Conservation (phyloP, 371 early-diverging fungal species). For the Mortierella sp. region DNA sequence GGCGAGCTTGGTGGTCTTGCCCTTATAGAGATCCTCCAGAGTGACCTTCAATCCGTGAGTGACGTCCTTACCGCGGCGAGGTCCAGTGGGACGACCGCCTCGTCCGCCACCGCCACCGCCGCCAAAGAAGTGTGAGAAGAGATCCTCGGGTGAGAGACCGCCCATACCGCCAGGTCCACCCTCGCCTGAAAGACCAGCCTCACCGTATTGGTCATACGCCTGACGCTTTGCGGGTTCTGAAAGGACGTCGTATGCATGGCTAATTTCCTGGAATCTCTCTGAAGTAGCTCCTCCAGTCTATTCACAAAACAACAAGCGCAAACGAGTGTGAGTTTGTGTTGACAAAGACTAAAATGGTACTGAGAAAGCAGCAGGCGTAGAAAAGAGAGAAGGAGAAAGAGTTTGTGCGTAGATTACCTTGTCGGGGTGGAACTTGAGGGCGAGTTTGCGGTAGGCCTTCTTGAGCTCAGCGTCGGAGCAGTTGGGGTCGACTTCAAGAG, state of each 20-base stretch:
- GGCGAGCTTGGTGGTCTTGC: slow-evolving; percentile 90
- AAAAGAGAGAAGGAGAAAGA: background rate
- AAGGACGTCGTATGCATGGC: slow-evolving; percentile 95
- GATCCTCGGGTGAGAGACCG: slow-evolving; percentile 76
- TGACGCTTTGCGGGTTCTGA: slow-evolving; percentile 86
- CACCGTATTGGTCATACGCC: slow-evolving; percentile 87
- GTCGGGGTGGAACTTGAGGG: slow-evolving; percentile 98
- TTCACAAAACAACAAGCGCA: background rate
- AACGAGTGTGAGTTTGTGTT: background rate
- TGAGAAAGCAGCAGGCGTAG: slow-evolving; percentile 27
- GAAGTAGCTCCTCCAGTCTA: slow-evolving; percentile 71
- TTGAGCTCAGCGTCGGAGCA: slow-evolving; percentile 92
- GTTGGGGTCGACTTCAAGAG: slow-evolving; percentile 85
- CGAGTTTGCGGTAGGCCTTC: slow-evolving; percentile 96
- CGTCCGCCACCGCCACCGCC: slow-evolving; percentile 78
- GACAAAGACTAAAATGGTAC: background rate
- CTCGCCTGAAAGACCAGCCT: slow-evolving; percentile 85
- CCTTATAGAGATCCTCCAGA: slow-evolving; percentile 96
- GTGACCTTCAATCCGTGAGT: slow-evolving; percentile 84
- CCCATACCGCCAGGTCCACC: slow-evolving; percentile 66
- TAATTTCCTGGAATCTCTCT: slow-evolving; percentile 95
- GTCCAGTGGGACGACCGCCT: slow-evolving; percentile 75
- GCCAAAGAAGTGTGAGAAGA: slow-evolving; percentile 89
- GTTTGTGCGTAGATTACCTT: slow-evolving; percentile 60
- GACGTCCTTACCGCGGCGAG: slow-evolving; percentile 83